Conservation (phyloP, 2,329 filamentous ascomycete species). For the Cordyceps javanica region DNA sequence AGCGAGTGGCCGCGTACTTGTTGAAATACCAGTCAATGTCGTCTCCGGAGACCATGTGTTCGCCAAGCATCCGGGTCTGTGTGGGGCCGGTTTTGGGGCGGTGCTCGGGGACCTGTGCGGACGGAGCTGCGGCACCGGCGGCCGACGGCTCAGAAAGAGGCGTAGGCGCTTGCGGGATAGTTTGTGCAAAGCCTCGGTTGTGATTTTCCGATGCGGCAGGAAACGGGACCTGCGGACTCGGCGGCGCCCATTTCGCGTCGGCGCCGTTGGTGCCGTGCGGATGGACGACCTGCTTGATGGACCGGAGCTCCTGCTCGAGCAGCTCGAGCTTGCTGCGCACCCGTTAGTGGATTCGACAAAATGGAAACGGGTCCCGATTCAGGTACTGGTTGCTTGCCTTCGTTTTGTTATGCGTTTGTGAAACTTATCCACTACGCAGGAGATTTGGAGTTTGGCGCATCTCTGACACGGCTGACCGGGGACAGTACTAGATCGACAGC, state of each 20-base stretch:
- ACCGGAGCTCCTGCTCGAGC: constrained; percentile 47
- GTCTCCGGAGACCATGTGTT: constrained; percentile 42
- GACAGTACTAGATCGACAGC: constrained; percentile 35
- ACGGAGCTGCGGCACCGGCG: constrained; percentile 18
- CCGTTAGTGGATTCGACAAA: not conserved
- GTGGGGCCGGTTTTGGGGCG: constrained; percentile 23
- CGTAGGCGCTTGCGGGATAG: constrained; percentile 16
- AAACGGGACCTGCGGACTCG: constrained; percentile 23
- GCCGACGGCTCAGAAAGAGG: constrained; percentile 22
- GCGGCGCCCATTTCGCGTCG: constrained; percentile 22
- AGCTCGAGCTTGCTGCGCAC: constrained; percentile 46
- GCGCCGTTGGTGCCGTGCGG: constrained; percentile 16
- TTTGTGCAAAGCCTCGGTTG: not conserved
- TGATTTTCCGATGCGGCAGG: constrained; percentile 18
- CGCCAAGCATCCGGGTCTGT: constrained; percentile 40
- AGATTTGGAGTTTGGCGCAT: constrained; percentile 37
- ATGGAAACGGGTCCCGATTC: not conserved
- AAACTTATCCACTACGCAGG: constrained; percentile 40
- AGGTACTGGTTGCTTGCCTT: constrained; percentile 27
- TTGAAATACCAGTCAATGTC: constrained; percentile 52
- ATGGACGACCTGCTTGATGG: constrained; percentile 46
- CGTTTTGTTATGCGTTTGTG: constrained; percentile 41
- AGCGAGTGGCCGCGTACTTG: constrained; percentile 29
- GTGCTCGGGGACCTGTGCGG: constrained; percentile 15
- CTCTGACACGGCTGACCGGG: constrained; percentile 37